phyloP scores from a whole-genome alignment of 345 rosid species.

The Melaleuca quinquenervia region DNA sequence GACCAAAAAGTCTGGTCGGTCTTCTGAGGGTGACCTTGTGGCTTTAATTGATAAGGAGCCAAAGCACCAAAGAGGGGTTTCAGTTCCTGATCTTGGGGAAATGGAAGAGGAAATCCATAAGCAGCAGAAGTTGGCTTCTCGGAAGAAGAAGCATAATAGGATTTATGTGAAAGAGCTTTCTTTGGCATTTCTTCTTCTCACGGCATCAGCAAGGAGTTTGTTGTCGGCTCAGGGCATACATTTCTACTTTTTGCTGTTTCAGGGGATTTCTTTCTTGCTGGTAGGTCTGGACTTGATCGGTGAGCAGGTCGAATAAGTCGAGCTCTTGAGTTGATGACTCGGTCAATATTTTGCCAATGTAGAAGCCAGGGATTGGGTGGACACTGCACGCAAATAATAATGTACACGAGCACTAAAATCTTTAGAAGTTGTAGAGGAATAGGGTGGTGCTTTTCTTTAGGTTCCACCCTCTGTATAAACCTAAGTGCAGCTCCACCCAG shows the following conservation, averaged over 20 bases:
- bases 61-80: slow-evolving; percentile 18
- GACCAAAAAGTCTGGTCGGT: slow-evolving; percentile 47
- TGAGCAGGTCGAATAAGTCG: slow-evolving; percentile 28
- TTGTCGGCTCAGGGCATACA: slow-evolving; percentile 41
- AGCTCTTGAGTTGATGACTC: not conserved
- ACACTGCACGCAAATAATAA: not conserved
- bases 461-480: slow-evolving; percentile 1
- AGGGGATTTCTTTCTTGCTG: slow-evolving; percentile 34
- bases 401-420: not conserved
- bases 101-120: slow-evolving; percentile 16
- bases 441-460: slow-evolving; percentile 5
- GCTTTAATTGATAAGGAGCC: slow-evolving; percentile 23
- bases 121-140: slow-evolving; percentile 16
- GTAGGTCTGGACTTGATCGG: slow-evolving; percentile 41
- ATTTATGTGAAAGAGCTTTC: slow-evolving; percentile 33
- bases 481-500: not conserved
- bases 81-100: slow-evolving; percentile 26
- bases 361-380: not conserved
- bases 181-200: slow-evolving; percentile 33
- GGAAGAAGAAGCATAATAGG: slow-evolving; percentile 28
- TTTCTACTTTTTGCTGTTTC: slow-evolving; percentile 44
- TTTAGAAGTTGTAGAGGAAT: not conserved
- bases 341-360: not conserved
- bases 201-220: slow-evolving; percentile 33
- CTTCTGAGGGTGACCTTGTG: slow-evolving; percentile 41